phyloP scores from a whole-genome alignment of 345 rosid species.

The Linum tenue region DNA sequence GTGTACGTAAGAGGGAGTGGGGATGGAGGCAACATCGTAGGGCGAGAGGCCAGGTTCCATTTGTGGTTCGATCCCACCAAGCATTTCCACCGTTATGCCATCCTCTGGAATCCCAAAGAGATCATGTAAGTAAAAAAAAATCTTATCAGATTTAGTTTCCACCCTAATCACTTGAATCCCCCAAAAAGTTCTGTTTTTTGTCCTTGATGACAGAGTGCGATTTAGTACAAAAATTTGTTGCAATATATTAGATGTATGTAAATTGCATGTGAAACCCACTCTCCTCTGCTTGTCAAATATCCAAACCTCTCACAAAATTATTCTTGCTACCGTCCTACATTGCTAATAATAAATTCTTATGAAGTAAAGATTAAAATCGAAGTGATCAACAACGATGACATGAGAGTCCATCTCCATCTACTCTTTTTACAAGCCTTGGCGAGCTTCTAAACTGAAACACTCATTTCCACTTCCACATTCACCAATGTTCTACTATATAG shows the following conservation, averaged over 20 bases:
- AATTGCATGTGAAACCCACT: not conserved
- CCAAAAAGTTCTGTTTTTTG: not conserved
- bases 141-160: not conserved
- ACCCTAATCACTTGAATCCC: not conserved
- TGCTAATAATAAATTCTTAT: too few species aligned
- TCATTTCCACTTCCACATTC: too few species aligned
- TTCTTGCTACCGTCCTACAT: too few species aligned
- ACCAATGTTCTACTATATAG: too few species aligned
- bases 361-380: too few species aligned
- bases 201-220: not conserved
- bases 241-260: not conserved
- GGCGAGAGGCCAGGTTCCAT: conserved; percentile 88
- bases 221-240: not conserved
- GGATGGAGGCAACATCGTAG: conserved; percentile 64
- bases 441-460: too few species aligned
- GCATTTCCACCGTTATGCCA: conserved; percentile 78
- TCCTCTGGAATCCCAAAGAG: conserved; percentile 83
- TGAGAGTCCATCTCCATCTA: too few species aligned
- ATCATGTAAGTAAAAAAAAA: conserved; percentile 74
- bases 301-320: not conserved
- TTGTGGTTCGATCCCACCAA: conserved; percentile 94
- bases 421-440: too few species aligned
- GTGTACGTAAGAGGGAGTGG: conserved; percentile 96
- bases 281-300: not conserved
- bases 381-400: too few species aligned